phyloP scores from a whole-genome alignment of 164 flowering plant genomes.

The Tetrastigma voinierianum region DNA sequence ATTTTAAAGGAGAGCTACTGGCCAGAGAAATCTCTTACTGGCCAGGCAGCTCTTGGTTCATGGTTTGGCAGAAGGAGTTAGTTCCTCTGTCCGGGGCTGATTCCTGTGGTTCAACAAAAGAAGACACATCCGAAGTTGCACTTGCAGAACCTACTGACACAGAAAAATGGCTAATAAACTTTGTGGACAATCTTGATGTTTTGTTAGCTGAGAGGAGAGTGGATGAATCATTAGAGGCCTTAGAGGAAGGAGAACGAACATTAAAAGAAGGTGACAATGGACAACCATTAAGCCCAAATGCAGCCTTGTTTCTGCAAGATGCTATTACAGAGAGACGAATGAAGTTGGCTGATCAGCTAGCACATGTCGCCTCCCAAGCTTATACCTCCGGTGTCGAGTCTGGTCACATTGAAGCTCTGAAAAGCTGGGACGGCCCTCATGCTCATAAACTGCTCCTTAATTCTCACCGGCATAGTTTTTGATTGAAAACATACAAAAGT shows the following conservation, averaged over 20 bases:
- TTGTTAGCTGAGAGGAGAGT: no score
- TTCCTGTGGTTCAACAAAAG: slow-evolving; percentile 32
- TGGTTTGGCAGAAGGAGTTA: slow-evolving; percentile 71
- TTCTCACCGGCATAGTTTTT: no score
- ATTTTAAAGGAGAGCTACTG: no score
- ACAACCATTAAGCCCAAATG: slow-evolving; percentile 40
- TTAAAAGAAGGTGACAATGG: slow-evolving; percentile 44
- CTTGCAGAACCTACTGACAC: slow-evolving; percentile 47
- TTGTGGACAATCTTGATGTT: slow-evolving; percentile 72
- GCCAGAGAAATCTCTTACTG: no score
- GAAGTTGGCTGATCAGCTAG: no score
- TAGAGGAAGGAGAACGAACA: slow-evolving; percentile 68
- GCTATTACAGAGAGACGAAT: slow-evolving; percentile 60
- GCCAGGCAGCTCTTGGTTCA: slow-evolving; percentile 83
- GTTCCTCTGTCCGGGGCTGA: slow-evolving; percentile 38
- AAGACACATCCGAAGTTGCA: slow-evolving; percentile 26
- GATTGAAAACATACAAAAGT: no score
- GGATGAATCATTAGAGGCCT: slow-evolving; percentile 77
- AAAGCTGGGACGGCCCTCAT: slow-evolving; percentile 86
- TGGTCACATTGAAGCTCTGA: slow-evolving; percentile 71
- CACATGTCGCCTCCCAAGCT: no score
- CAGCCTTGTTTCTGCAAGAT: slow-evolving; percentile 37
- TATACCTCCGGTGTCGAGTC: slow-evolving; percentile 74
- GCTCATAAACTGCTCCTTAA: slow-evolving; percentile 83
- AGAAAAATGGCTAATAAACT: slow-evolving; percentile 68